These are phyloP conservation scores for Beauveria caledonica DNA, from an alignment of 2,329 filamentous ascomycete genomes.

Conservation along the genomic window DNA sequence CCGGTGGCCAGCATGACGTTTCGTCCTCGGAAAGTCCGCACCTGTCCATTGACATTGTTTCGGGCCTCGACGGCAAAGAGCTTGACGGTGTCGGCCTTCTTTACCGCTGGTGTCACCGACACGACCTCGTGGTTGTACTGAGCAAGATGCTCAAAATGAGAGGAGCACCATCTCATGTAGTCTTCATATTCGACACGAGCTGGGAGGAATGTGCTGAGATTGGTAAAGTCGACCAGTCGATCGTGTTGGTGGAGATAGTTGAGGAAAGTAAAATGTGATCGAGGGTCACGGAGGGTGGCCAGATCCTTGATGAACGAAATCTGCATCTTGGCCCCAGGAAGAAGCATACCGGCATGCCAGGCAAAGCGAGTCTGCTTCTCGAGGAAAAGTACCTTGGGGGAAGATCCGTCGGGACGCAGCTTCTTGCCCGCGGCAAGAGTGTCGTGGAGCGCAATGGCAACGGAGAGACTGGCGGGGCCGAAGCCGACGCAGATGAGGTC, in stretches of 20 bases:
- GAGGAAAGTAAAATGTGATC: conserved; percentile 87
- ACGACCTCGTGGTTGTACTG: conserved; percentile 72
- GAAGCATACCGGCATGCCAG: conserved; percentile 94
- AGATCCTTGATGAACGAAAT: conserved; percentile 97
- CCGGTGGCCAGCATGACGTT: conserved; percentile 57
- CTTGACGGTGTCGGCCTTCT: conserved; percentile 42
- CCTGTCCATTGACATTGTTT: conserved; percentile 48
- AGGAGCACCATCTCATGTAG: conserved; percentile 88
- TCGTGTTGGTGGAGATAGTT: conserved; percentile 82
- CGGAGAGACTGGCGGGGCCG: conserved; percentile 80
- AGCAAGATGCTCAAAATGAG: conserved; percentile 65
- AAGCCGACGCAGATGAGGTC: conserved; percentile 90
- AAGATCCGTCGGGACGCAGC: conserved; percentile 31
- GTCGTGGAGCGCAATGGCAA: conserved; percentile 85
- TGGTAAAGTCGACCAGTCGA: conserved; percentile 84
- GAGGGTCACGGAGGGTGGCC: conserved; percentile 78
- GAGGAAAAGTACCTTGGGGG: conserved; percentile 73
- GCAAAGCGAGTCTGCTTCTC: conserved; percentile 78
- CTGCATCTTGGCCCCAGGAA: conserved; percentile 92
- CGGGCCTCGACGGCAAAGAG: conserved; percentile 61
- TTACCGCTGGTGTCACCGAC: conserved; percentile 54
- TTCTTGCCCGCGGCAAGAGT: conserved; percentile 45
- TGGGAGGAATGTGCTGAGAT: conserved; percentile 81
- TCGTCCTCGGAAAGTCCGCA: conserved; percentile 46
- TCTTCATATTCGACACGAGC: conserved; percentile 86